Evolutionary conservation across 2,329 filamentous ascomycete species (phyloP).

Genomic region (Coniochaeta sp.): DNA sequence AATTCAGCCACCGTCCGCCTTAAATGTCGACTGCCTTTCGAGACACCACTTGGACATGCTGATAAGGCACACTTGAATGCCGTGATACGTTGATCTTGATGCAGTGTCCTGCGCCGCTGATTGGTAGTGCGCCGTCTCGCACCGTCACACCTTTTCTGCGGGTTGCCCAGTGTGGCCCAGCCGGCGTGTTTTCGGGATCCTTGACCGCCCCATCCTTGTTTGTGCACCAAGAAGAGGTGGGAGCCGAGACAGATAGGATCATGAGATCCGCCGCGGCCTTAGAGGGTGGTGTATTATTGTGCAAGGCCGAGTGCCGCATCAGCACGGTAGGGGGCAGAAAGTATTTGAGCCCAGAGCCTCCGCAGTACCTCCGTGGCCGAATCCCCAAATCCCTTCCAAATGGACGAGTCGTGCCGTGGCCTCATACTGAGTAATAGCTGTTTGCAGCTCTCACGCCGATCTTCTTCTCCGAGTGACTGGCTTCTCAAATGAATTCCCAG

Average conservation of each 20-base stretch:
- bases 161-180: background rate
- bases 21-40: conserved; percentile 1
- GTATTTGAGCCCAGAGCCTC: background rate
- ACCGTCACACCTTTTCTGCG: background rate
- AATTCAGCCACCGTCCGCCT: background rate
- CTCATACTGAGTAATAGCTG: background rate
- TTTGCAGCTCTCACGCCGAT: background rate
- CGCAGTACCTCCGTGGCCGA: background rate
- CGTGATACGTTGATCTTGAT: background rate
- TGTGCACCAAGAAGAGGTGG: background rate
- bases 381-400: too few relatives aligned
- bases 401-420: background rate
- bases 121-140: background rate
- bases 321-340: background rate
- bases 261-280: background rate
- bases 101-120: background rate
- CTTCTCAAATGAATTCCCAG: background rate
- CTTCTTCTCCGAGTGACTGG: background rate
- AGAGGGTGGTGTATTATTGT: background rate
- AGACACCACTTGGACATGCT: background rate
- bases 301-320: background rate
- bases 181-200: background rate
- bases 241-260: background rate
- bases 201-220: background rate
- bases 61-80: background rate